Evolutionary conservation across 495 filamentous ascomycete species (phyloP).

Genomic region (Neurospora sp.): DNA sequence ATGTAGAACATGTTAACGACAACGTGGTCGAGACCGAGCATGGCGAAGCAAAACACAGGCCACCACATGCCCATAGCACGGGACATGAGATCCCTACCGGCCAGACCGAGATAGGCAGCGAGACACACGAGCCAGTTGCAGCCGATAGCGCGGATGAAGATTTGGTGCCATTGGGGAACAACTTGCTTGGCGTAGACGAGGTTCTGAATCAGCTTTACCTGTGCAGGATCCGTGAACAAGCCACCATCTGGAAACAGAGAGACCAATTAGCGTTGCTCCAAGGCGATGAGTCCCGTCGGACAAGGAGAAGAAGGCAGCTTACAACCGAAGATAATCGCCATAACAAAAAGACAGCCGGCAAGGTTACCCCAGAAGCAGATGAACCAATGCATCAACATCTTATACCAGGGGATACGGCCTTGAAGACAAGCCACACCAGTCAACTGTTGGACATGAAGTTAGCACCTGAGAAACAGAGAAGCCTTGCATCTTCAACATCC

Average conservation of each 20-base stretch:
- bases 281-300: not conserved
- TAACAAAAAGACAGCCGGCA: slow-evolving; percentile 48
- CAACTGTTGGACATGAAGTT: slow-evolving; percentile 23
- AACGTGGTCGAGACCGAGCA: slow-evolving; percentile 50
- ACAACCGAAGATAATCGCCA: slow-evolving; percentile 50
- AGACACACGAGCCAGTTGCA: slow-evolving; percentile 59
- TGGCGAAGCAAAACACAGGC: slow-evolving; percentile 51
- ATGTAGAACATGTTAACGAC: slow-evolving; percentile 60
- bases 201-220: slow-evolving; percentile 17
- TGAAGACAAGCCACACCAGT: slow-evolving; percentile 47
- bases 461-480: not conserved
- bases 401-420: slow-evolving; percentile 36
- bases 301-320: slow-evolving; percentile 10
- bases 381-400: slow-evolving; percentile 45
- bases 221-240: slow-evolving; percentile 45
- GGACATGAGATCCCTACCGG: slow-evolving; percentile 44
- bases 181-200: slow-evolving; percentile 48
- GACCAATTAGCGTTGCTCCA: not conserved
- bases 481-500: not conserved
- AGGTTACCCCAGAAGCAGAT: slow-evolving; percentile 53
- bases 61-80: slow-evolving; percentile 57
- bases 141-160: slow-evolving; percentile 52
- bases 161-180: slow-evolving; percentile 46
- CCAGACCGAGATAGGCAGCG: slow-evolving; percentile 46
- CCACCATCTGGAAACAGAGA: slow-evolving; percentile 37